Conservation (phyloP, 2,329 filamentous ascomycete species). For the Diplodia intermedia region DNA sequence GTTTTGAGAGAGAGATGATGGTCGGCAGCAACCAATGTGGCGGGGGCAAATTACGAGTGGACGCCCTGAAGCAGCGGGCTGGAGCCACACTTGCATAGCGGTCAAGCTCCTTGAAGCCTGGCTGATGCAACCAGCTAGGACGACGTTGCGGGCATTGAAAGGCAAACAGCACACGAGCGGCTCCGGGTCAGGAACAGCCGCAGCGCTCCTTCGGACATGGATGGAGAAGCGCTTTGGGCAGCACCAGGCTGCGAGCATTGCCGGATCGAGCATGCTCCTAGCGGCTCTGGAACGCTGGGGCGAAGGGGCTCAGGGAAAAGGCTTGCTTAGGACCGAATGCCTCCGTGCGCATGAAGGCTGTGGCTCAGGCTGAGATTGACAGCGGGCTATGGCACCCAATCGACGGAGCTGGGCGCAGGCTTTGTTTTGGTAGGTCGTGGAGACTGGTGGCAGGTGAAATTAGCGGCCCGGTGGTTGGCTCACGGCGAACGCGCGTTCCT, state of each 20-base stretch:
- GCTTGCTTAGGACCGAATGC: constrained; percentile 17
- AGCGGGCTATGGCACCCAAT: constrained; percentile 5
- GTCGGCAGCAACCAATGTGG: not conserved
- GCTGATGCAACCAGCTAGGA: not conserved
- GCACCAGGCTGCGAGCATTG: constrained; percentile 10
- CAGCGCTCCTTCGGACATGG: not conserved
- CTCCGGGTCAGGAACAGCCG: not conserved
- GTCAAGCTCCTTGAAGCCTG: not conserved
- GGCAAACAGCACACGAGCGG: not conserved
- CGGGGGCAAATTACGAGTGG: constrained; percentile 14
- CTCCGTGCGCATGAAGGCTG: constrained; percentile 11
- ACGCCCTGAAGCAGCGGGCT: constrained; percentile 11
- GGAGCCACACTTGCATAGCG: constrained; percentile 5
- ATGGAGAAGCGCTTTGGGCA: not conserved
- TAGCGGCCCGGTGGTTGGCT: constrained; percentile 5
- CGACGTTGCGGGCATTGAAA: constrained; percentile 25
- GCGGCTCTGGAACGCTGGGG: constrained; percentile 11
- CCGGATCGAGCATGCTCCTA: constrained; percentile 1
- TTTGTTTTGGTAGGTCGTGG: constrained; percentile 10
- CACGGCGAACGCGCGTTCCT: constrained; percentile 25
- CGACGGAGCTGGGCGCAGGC: not conserved
- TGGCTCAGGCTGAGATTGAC: constrained; percentile 14
- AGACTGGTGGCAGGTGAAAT: constrained; percentile 1
- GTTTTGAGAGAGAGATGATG: not conserved
- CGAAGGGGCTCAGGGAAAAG: not conserved